These are phyloP conservation scores for Nicotiana sylvestris DNA, from an alignment of 257 asterid species.

Conservation along the genomic window DNA sequence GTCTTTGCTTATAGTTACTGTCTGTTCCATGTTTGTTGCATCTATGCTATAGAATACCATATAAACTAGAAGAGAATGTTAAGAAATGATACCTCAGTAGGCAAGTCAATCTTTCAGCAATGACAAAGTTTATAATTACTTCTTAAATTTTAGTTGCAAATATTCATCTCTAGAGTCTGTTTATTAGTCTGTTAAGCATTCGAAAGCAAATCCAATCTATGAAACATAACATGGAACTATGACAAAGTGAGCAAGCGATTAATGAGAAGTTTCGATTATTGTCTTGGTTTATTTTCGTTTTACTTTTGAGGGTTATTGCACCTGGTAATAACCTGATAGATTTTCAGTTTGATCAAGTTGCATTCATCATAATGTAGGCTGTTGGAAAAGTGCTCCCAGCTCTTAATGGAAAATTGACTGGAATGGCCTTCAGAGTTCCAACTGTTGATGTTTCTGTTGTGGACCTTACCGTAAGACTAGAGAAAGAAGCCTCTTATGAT, in stretches of 20 bases:
- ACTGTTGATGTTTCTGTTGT: constrained; percentile 79
- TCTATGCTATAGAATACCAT: not conserved
- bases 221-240: not conserved
- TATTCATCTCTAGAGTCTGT: not conserved
- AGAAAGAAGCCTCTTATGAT: constrained; percentile 64
- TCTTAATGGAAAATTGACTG: constrained; percentile 72
- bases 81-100: too few relatives aligned
- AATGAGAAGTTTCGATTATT: not conserved
- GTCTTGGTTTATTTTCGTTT: not conserved
- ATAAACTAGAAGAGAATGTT: not conserved
- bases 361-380: constrained; percentile 39
- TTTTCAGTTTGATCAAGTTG: constrained; percentile 11
- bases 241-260: not conserved
- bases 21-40: not conserved
- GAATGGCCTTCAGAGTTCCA: constrained; percentile 84
- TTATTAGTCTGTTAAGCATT: not conserved
- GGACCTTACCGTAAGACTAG: constrained; percentile 67
- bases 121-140: not conserved
- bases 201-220: not conserved
- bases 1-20: not conserved
- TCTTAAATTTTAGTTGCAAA: not conserved
- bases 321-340: not conserved
- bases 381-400: constrained; percentile 82
- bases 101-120: not conserved
- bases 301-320: not conserved